Evolutionary conservation across 139 green algal genomes (phyloP), one percentile per base, ranked within the genome.

Genomic region (Chlorella sorokiniana): DNA sequence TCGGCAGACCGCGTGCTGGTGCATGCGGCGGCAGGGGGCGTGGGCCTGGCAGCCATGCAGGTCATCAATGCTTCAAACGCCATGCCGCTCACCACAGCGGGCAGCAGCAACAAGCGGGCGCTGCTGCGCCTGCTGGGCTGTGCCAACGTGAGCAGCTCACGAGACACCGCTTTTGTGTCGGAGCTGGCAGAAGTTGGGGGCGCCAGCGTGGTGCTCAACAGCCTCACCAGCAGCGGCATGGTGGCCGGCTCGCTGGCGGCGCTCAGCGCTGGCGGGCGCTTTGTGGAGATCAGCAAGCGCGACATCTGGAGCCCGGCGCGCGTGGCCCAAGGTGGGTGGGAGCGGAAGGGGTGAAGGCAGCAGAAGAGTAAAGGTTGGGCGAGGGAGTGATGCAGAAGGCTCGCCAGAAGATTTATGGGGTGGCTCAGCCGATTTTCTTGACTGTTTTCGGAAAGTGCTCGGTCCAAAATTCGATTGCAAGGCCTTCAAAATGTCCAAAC

Each of bases 271-370:
- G 92, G 91, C 56, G 94, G 91, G 0, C 88, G 86, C 0, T 86
- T 96, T 81, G 90, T 95, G 67, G 94, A 98, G 86, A 97, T 98
- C 81, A 92, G 90, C 81, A 98, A 98, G 90, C 86, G 94, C 52
- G 94, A 96, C 89, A 95, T 98, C 69, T 97, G 92, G 92, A 90
- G 83, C 44, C 56, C 84, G 1, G 81, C 69, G 4, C 86, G 91
- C 14, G 75, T 81, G 41, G 75, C 75, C n/a, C 75, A 81, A 38
- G 75, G 75, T 81, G 75, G 42, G 74, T 22, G 8, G n/a, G n/a
- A 10, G 22, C 29, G 68, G 4, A 14, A 75, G 68, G 23, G 8
- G 63, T 69, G 63, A n/a, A n/a, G n/a, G n/a, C n/a, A n/a, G n/a
- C n/a, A n/a, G n/a, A n/a, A n/a, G n/a, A n/a, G n/a, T n/a, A n/a